Conservation (phyloP, 352 stramenopile genomes). For the Globisporangium megalacanthum region DNA sequence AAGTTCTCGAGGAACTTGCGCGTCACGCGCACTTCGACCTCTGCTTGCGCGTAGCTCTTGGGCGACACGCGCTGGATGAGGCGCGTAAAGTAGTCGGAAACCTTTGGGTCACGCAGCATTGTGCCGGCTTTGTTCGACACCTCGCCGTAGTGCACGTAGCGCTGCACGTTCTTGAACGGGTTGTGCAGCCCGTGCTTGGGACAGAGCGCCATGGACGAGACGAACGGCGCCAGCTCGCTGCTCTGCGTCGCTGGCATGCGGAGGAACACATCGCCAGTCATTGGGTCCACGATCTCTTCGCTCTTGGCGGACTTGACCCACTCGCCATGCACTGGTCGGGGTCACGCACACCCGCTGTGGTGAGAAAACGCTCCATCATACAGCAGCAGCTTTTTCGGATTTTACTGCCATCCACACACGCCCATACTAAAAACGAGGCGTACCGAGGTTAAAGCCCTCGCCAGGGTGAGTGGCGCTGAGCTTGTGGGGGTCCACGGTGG, state of each 20-base stretch:
- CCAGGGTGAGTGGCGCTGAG: conserved; percentile 77
- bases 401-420: background rate
- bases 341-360: background rate
- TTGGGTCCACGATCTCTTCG: conserved; percentile 89
- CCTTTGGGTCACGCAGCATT: conserved; percentile 81
- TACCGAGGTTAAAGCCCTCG: conserved; percentile 87
- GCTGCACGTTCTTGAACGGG: conserved; percentile 96
- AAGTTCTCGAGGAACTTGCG: conserved; percentile 98
- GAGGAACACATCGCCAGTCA: conserved; percentile 94
- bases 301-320: conserved; percentile 73
- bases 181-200: conserved; percentile 98
- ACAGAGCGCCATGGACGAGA: conserved; percentile 88
- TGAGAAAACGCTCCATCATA: too few relatives aligned
- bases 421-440: conserved; percentile 1
- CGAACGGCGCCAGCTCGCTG: conserved; percentile 89
- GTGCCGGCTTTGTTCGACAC: conserved; percentile 80
- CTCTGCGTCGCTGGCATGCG: conserved; percentile 90
- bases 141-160: conserved; percentile 87
- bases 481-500: conserved; percentile 85
- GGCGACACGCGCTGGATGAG: conserved; percentile 96
- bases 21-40: conserved; percentile 90
- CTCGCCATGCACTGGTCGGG: conserved; percentile 73
- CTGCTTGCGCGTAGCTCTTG: conserved; percentile 96
- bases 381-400: background rate
- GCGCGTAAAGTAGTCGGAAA: conserved; percentile 94